Evolutionary conservation across 1,139 yeast genomes (phyloP).

Genomic region (Lodderomyces jiufengensis): DNA sequence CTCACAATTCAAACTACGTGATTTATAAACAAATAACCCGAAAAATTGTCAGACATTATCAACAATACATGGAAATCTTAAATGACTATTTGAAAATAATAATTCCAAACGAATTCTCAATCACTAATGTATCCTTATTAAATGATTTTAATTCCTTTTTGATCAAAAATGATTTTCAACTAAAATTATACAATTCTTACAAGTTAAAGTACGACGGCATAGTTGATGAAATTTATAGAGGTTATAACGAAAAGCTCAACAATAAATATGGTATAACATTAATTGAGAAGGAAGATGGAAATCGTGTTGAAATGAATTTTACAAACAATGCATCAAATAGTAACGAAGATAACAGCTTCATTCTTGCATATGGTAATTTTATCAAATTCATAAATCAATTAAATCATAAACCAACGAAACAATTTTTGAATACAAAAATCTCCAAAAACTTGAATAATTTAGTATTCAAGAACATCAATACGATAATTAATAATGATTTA

Average conservation of each 20-base stretch:
- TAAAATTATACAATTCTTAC: slow-evolving; percentile 9
- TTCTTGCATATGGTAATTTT: slow-evolving; percentile 16
- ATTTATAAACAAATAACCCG: slow-evolving; percentile 12
- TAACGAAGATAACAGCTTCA: neutral
- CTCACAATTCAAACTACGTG: slow-evolving; percentile 5
- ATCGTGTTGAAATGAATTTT: slow-evolving; percentile 7
- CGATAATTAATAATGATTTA: slow-evolving; percentile 20
- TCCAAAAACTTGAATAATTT: slow-evolving; percentile 27
- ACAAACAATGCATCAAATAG: no score
- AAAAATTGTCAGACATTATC: slow-evolving; percentile 8
- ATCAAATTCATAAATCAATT: slow-evolving; percentile 29
- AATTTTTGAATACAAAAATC: slow-evolving; percentile 27
- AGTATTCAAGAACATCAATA: slow-evolving; percentile 29
- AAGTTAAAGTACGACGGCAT: slow-evolving; percentile 14
- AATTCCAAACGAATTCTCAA: slow-evolving; percentile 21
- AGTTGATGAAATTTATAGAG: slow-evolving; percentile 9
- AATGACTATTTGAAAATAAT: slow-evolving; percentile 17
- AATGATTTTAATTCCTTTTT: slow-evolving; percentile 14
- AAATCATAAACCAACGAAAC: slow-evolving; percentile 21
- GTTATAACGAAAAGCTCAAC: no score
- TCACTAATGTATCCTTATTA: slow-evolving; percentile 14
- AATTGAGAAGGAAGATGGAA: slow-evolving; percentile 12
- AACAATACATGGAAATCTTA: slow-evolving; percentile 15
- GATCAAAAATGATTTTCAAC: slow-evolving; percentile 11
- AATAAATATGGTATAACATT: slow-evolving; percentile 10